Evolutionary conservation across 345 rosid species (phyloP).

Genomic region (Salix exigua): DNA sequence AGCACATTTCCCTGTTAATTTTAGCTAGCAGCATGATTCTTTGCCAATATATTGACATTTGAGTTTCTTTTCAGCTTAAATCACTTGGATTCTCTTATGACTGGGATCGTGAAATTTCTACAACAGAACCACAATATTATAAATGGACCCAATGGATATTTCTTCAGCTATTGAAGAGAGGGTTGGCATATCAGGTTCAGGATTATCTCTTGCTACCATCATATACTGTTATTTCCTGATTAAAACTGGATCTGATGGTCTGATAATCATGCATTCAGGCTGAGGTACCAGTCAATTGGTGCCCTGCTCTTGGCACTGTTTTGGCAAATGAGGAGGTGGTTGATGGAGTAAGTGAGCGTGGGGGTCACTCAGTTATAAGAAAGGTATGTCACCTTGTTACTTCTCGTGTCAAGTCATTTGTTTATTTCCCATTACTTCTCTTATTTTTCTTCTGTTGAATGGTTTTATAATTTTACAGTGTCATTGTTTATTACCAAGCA

Average conservation of each 20-base stretch:
- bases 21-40: neutral
- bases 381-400: constrained; percentile 45
- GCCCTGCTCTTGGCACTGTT: constrained; percentile 98
- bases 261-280: constrained; percentile 47
- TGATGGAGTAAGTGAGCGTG: constrained; percentile 98
- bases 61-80: constrained; percentile 65
- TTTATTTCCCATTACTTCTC: constrained; percentile 15
- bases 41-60: constrained; percentile 11
- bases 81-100: constrained; percentile 89
- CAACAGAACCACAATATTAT: constrained; percentile 79
- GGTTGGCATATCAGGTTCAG: constrained; percentile 91
- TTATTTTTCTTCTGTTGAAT: constrained; percentile 44
- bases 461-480: constrained; percentile 80
- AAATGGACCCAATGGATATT: constrained; percentile 99
- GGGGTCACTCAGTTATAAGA: constrained; percentile 90
- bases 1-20: neutral
- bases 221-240: constrained; percentile 10
- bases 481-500: constrained; percentile 95
- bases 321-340: constrained; percentile 98
- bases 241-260: constrained; percentile 22
- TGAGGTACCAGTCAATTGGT: constrained; percentile 98
- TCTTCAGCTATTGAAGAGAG: constrained; percentile 90
- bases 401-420: constrained; percentile 1
- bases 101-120: constrained; percentile 97
- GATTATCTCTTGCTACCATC: constrained; percentile 15